Evolutionary conservation across 495 filamentous ascomycete species (phyloP), one percentile per base, ranked within the genome.

Genomic region (Neurospora sp.): DNA sequence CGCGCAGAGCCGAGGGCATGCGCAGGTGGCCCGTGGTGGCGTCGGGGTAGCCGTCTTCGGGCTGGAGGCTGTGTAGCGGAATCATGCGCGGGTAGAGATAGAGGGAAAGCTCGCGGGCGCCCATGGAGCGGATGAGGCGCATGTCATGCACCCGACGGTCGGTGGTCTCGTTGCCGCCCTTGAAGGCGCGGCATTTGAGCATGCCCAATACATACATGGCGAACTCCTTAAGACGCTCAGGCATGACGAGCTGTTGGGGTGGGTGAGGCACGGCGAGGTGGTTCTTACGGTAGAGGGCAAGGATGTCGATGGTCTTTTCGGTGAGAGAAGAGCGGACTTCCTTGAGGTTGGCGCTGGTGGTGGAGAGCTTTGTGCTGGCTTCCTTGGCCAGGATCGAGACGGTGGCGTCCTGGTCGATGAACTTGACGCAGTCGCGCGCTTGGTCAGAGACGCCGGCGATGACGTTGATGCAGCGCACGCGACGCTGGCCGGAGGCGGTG

Each of bases 1-100:
- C 91, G n/a, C 96, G 92, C 48, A 84, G 87, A 82, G 88, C 87
- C 83, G 82, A 88, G 82, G 81, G 96, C 88, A 97, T 88, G 75
- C 90, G 88, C 42, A 99, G 85, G 78, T 98, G 92, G 22, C 96
- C 95, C 10, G 93, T 91, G 77, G 91, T 89, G 35, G 85, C 76
- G 75, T 96, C 92, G 38, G 95, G 88, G 83, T 98, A 98, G 12
- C 95, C 95, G 76, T 97, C 93, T 72, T 82, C 93, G 84, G 80
- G 90, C 79, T 94, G 89, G 75, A 99, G 89, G 78, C 92, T 96
- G 84, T 99, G 96, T 48, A 99, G 83, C 0, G 96, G 88, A 70
- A 97, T 89, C 80, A 99, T 96, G 69, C 93, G 91, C 38, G 96
- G 96, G 80, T 99, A 99, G 72, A 99, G 91, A 82, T 98, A 97